phyloP scores from a whole-genome alignment of 1,139 yeast species.

The Suhomyces coccinellae region DNA sequence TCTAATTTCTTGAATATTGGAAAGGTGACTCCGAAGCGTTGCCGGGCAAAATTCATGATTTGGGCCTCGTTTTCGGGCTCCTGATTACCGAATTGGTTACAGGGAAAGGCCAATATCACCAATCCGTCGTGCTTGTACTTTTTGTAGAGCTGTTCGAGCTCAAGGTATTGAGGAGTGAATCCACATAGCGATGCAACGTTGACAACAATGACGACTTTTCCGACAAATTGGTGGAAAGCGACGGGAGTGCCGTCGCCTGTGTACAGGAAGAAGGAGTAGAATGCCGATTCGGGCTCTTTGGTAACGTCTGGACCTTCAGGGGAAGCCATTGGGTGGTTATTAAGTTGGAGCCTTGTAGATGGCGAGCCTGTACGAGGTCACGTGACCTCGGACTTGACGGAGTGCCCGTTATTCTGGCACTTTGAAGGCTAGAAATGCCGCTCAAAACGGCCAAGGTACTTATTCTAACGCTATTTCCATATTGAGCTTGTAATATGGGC shows the following conservation, averaged over 20 bases:
- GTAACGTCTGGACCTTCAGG: not conserved
- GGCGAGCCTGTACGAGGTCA: not conserved
- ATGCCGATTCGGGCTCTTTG: not conserved
- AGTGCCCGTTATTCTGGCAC: too few species aligned
- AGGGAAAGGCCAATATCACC: slow-evolving; percentile 43
- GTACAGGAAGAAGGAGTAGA: slow-evolving; percentile 21
- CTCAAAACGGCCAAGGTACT: not conserved
- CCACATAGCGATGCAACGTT: slow-evolving; percentile 51
- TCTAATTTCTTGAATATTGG: slow-evolving; percentile 39
- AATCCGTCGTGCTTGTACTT: slow-evolving; percentile 34
- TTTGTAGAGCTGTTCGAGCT: slow-evolving; percentile 34
- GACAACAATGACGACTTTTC: slow-evolving; percentile 41
- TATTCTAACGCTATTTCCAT: too few species aligned
- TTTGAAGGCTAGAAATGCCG: not conserved
- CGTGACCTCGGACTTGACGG: not conserved
- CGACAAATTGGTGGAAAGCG: slow-evolving; percentile 23
- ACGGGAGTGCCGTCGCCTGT: slow-evolving; percentile 7
- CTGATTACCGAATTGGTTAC: slow-evolving; percentile 47
- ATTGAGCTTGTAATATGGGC: too few species aligned
- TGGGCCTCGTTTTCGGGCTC: slow-evolving; percentile 76
- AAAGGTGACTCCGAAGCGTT: slow-evolving; percentile 59
- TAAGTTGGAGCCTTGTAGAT: not conserved
- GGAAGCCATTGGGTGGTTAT: not conserved
- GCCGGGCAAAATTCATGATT: slow-evolving; percentile 62
- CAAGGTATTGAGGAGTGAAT: slow-evolving; percentile 42